Base-by-base conservation (phyloP, 108 stramenopile species). In the Cylindrotheca closterium region DNA sequence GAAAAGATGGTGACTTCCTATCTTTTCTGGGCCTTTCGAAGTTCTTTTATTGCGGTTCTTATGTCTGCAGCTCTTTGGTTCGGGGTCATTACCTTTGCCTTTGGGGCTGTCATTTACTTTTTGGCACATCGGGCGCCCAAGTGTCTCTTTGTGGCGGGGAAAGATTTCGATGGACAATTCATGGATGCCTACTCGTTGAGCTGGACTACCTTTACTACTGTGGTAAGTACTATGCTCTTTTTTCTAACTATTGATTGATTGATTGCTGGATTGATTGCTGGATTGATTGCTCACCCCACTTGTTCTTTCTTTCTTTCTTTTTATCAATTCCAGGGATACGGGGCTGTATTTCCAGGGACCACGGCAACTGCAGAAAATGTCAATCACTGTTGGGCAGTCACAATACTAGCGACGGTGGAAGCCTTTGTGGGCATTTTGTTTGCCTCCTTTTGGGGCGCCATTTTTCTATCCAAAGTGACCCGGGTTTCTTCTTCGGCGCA, bases 381-480 rank as follows among this genome's bases (percentile, higher is more conserved):
- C 1, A 56, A 59, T 18, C 37, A 15, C 37, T 91, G 90, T 58
- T 65, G 70, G 0, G 69, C 71, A 25, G 78, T 88, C 21, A 71
- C 56, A 22, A 71, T 83, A 46, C 27, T 91, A 2, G 57, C 62
- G 21, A 74, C 86, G 7, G 21, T 81, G 28, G 90, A 91, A 53
- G 68, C 83, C 28, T 86, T 91, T 62, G 63, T 82, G 4, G 90
- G 90, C 0, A 72, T 91, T 4, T 46, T 91, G 10, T 85, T 81
- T 64, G 83, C 79, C 8, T 76, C 75, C 33, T 75, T 88, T 46
- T 80, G 78, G 32, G 82, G 80, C 31, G 90, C 85, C 2, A 71
- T 91, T 54, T 65, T 88, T n/a, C 85, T 91, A 72, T 79, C 82
- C 24, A 91, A 91, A 65, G 67, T 91, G 33, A 69, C 83, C 19